Conservation (phyloP, 1,139 yeast species). For the Dujonia santamariae region DNA sequence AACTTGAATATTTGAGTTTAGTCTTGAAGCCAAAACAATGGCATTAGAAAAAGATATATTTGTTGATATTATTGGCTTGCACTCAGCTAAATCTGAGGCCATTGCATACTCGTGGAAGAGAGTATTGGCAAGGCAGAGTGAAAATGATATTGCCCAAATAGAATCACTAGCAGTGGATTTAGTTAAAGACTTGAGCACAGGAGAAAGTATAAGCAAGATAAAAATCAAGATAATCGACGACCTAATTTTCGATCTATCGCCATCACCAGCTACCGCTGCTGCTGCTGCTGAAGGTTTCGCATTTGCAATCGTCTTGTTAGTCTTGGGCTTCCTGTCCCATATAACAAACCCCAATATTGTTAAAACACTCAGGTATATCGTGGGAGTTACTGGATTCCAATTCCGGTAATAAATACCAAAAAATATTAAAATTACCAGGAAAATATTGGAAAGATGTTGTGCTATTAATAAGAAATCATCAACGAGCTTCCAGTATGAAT, state of each 20-base stretch:
- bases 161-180: conserved; percentile 90
- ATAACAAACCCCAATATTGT: conserved; percentile 28
- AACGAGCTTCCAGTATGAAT: conserved; percentile 60
- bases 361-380: conserved; percentile 21
- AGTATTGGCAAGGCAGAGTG: conserved; percentile 69
- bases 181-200: conserved; percentile 84
- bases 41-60: conserved; percentile 84
- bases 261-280: conserved; percentile 1
- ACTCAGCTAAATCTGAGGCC: conserved; percentile 27
- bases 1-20: conserved; percentile 69
- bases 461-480: conserved; percentile 70
- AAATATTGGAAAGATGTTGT: conserved; percentile 60
- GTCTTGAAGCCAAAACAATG: conserved; percentile 83
- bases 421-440: conserved; percentile 61
- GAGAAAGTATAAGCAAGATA: conserved; percentile 74
- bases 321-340: conserved; percentile 6
- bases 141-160: conserved; percentile 86
- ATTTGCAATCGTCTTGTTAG: no score
- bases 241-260: conserved; percentile 33
- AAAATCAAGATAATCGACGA: conserved; percentile 68
- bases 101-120: conserved; percentile 65
- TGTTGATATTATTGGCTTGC: conserved; percentile 69
- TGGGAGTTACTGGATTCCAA: conserved; percentile 45
- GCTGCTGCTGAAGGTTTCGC: no score
- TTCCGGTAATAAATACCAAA: conserved; percentile 48